Evolutionary conservation across 179 eudicot species (phyloP).

Genomic region (Gypsophila paniculata): DNA sequence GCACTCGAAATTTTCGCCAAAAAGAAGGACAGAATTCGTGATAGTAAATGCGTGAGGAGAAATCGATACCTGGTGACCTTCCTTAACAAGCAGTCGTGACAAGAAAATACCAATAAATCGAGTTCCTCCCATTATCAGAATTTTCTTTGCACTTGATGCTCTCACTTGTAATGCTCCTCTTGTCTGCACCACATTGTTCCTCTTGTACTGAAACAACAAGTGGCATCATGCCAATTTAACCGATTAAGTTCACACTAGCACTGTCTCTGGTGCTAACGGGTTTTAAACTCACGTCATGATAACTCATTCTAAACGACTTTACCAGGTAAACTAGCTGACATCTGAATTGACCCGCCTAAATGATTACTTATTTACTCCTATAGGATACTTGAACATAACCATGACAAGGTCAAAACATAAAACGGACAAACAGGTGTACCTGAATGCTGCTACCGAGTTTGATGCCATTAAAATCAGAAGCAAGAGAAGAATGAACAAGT

Average conservation of each 20-base stretch:
- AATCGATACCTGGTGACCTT: slow-evolving; percentile 71
- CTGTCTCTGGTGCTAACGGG: neutral
- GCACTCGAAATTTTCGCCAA: neutral
- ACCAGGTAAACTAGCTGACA: neutral
- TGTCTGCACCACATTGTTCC: slow-evolving; percentile 51
- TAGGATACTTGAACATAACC: no score
- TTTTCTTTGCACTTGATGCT: slow-evolving; percentile 77
- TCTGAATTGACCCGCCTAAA: no score
- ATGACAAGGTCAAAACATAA: neutral
- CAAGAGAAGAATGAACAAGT: slow-evolving; percentile 59
- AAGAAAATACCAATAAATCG: slow-evolving; percentile 86
- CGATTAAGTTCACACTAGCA: neutral
- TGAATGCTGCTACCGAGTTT: slow-evolving; percentile 50
- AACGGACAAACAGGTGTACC: slow-evolving; percentile 29
- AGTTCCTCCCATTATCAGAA: slow-evolving; percentile 95
- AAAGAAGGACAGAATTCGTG: neutral
- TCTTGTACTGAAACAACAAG: slow-evolving; percentile 36
- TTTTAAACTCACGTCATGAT: neutral
- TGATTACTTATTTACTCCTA: no score
- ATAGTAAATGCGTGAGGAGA: neutral
- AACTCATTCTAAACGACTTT: neutral
- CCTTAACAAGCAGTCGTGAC: slow-evolving; percentile 81
- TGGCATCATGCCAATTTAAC: neutral
- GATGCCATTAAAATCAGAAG: slow-evolving; percentile 62
- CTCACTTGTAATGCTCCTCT: slow-evolving; percentile 60